phyloP scores from a whole-genome alignment of 2,329 filamentous ascomycete genomes.

The Daldinia eschscholtzii region DNA sequence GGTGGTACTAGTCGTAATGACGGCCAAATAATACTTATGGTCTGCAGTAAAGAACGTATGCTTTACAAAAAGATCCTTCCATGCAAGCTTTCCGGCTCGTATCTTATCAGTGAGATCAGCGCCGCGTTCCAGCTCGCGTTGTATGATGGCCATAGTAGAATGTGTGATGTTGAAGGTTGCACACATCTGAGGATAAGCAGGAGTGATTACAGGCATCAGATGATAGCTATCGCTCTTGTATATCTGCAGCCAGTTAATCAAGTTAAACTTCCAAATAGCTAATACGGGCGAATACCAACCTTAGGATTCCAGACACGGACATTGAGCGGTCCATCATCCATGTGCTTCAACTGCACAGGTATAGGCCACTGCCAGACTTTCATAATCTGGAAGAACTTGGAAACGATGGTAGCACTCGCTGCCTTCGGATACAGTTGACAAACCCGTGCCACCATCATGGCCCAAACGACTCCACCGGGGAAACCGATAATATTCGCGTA shows the following conservation, averaged over 20 bases:
- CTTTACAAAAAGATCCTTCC: conserved; percentile 89
- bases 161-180: conserved; percentile 93
- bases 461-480: conserved; percentile 96
- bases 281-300: conserved; percentile 59
- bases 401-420: conserved; percentile 86
- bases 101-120: conserved; percentile 84
- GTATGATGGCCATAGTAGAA: conserved; percentile 87
- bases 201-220: conserved; percentile 98
- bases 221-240: conserved; percentile 87
- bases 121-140: conserved; percentile 83
- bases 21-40: conserved; percentile 95
- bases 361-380: conserved; percentile 93
- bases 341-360: conserved; percentile 89
- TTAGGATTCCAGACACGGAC: conserved; percentile 95
- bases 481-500: conserved; percentile 98
- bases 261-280: conserved; percentile 28
- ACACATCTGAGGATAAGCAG: conserved; percentile 97
- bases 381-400: conserved; percentile 95
- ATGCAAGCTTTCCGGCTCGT: conserved; percentile 78
- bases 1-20: conserved; percentile 84
- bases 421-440: conserved; percentile 97
- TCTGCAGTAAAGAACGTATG: conserved; percentile 94
- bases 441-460: conserved; percentile 94
- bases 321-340: conserved; percentile 83
- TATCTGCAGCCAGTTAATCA: conserved; percentile 61